Evolutionary conservation across 768 basidiomycete species (phyloP), one percentile per base, ranked within the genome.

Genomic region (Holtermannia corniformis): DNA sequence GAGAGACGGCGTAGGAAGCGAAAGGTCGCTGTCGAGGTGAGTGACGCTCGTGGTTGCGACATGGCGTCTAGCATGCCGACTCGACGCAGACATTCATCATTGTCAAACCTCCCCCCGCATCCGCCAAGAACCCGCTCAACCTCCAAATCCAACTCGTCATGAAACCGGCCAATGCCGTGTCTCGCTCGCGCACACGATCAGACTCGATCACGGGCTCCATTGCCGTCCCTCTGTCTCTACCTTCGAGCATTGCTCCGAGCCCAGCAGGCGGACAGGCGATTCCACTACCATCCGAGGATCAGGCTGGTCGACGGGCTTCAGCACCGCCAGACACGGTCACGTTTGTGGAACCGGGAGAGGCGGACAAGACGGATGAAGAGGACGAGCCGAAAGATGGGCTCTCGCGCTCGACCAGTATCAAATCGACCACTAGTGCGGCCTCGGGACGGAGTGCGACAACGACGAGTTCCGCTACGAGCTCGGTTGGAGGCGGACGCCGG

Each of bases 21-120:
- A 47, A 59, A 59, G 48, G 51, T 12, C 23, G 45, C 57, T 5
- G n/a, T 59, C 25, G 57, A 59, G 19, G 57, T 59, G 53, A 51
- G 57, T 52, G 10, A 10, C 5, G 23, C 14, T 45, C 25, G 13
- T 21, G n/a, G 5, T n/a, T 49, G 16, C 19, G 37, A 40, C 24
- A n/a, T 27, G 32, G 16, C 41, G 26, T 49, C 4, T 5, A 4
- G 22, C 22, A 14, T 49, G 3, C 26, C 1, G 32, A 45, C 12
- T 44, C 2, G n/a, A n/a, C n/a, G n/a, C 67, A 92, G 89, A 87
- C 85, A 0, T 89, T 91, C 74, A 86, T 92, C 52, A 82, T 93
- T 65, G 91, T 93, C 51, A 82, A 87, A 47, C 91, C 91, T 3
- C 89, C 89, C 2, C 87, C 88, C 0, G 81, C 86, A 4, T 82